Evolutionary conservation across 768 basidiomycete genomes (phyloP).

Genomic region (Crassisporium funariophilum): DNA sequence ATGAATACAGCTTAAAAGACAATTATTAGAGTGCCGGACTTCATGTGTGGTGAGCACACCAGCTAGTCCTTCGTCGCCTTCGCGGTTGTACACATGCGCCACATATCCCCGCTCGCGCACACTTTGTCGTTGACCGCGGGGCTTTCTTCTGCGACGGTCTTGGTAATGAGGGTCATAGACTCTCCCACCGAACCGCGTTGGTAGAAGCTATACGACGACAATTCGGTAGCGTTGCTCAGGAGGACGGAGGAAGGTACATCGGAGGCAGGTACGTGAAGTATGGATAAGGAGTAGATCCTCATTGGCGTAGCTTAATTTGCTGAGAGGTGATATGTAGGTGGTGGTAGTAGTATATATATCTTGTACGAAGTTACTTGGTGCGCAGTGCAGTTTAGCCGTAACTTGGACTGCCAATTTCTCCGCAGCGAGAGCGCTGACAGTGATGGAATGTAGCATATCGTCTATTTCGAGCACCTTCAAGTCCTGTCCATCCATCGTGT

Average conservation of each 20-base stretch:
- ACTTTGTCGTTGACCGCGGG: slow-evolving; percentile 89
- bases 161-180: slow-evolving; percentile 93
- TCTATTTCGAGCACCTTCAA: too few species aligned
- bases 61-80: slow-evolving; percentile 79
- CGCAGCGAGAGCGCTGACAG: too few species aligned
- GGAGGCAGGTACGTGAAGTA: slow-evolving; percentile 68
- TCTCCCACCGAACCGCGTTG: slow-evolving; percentile 85
- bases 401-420: too few species aligned
- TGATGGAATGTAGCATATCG: too few species aligned
- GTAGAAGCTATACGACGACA: slow-evolving; percentile 93
- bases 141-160: slow-evolving; percentile 90
- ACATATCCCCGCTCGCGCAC: slow-evolving; percentile 93
- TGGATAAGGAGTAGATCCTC: slow-evolving; percentile 86
- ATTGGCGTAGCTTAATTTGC: too few species aligned
- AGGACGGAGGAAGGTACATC: slow-evolving; percentile 66
- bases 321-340: too few species aligned
- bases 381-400: too few species aligned
- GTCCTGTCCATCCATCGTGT: too few species aligned
- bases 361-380: too few species aligned
- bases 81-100: slow-evolving; percentile 91
- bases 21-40: too few species aligned
- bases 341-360: too few species aligned
- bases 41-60: slow-evolving; percentile 49
- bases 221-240: slow-evolving; percentile 69
- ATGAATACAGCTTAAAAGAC: slow-evolving; percentile 75